Base-by-base conservation (phyloP, 2,329 filamentous ascomycete species). In the Beauveria caledonica region DNA sequence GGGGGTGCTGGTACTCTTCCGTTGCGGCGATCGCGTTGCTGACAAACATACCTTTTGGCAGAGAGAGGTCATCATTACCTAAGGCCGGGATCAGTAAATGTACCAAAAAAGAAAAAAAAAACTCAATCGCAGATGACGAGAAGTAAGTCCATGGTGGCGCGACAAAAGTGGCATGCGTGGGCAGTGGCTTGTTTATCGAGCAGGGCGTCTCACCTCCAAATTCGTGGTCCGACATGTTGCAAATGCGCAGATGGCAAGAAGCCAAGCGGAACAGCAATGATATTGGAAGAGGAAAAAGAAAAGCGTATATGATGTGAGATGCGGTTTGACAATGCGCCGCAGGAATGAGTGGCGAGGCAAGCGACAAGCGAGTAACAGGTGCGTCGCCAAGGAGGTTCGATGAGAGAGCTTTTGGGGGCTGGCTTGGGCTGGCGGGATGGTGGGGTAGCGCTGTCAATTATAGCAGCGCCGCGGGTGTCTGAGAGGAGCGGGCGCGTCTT, bases 201-300 rank as follows among this genome's bases (percentile, higher is more conserved):
- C 17, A 48, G 39, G 45, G 46, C 48, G 33, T 76, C 83, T 74
- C 70, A 86, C 84, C 80, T 73, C 78, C 80, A 75, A 86, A 84
- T 71, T 87, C 85, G 72, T 86, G 81, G 68, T 87, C 85, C 61
- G 85, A 87, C 85, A 87, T 87, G 63, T 50, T 74, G 67, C 25
- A 25, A 36, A 52, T 25, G 49, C 39, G 40, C 23, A 23, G 13
- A 8, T 49, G 48, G 25, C 21, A 19, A 25, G 17, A 13, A 27
- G 49, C 27, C 10, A 19, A 8, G 19, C 50, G 42, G 19, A 40
- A n/a, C 3, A 29, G 4, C 5, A 44, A 46, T 7, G n/a, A 21
- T 23, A 44, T 13, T 19, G 8, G 48, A 53, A 8, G 19, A n/a
- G 10, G 45, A 44, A 29, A 21, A 44, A 49, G 5, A 19, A 40